A percentile compares a stretch with the other conserved stretches of the same genome.
phyloP scores from a whole-genome alignment of 1,284 basidiomycete species.

The Schizopora paradoxa region DNA sequence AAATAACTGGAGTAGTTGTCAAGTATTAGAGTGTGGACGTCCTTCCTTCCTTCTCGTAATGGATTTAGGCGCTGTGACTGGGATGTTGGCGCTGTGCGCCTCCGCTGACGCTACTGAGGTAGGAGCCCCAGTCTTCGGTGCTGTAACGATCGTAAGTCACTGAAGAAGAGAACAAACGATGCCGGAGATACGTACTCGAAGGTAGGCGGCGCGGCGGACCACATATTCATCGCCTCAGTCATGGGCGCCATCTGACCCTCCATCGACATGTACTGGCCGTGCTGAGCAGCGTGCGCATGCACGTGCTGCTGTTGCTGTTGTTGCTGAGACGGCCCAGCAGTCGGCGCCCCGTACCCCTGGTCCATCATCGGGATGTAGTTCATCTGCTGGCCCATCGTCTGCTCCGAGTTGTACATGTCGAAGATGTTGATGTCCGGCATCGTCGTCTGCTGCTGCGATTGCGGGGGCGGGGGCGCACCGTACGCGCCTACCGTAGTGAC shows the following conservation, averaged over 20 bases:
- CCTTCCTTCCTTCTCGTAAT: too few relatives aligned
- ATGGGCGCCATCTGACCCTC: conserved; percentile 15
- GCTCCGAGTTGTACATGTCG: conserved; percentile 17
- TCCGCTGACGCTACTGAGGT: conserved; percentile 10
- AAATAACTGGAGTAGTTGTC: too few relatives aligned
- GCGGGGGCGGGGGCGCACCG: not conserved
- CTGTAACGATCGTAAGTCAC: conserved; percentile 7
- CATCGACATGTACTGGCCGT: conserved; percentile 1
- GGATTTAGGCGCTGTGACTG: too few relatives aligned
- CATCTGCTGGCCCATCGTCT: conserved; percentile 9
- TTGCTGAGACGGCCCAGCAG: not conserved
- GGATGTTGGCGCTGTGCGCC: not conserved
- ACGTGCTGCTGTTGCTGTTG: not conserved
- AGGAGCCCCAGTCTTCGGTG: conserved; percentile 18
- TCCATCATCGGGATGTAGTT: conserved; percentile 15
- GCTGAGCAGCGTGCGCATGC: conserved; percentile 1
- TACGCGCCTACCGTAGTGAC: not conserved
- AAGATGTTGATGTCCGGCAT: conserved; percentile 18
- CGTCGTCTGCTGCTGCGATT: conserved; percentile 1
- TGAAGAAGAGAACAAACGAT: not conserved
- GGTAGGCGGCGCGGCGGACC: conserved; percentile 49
- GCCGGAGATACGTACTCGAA: conserved; percentile 44
- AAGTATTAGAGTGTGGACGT: too few relatives aligned
- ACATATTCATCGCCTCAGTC: conserved; percentile 49
- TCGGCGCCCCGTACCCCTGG: conserved; percentile 4